Evolutionary conservation across 2,329 filamentous ascomycete species (phyloP), one percentile per base, ranked within the genome.

Genomic region (Knoxdaviesia capensis): DNA sequence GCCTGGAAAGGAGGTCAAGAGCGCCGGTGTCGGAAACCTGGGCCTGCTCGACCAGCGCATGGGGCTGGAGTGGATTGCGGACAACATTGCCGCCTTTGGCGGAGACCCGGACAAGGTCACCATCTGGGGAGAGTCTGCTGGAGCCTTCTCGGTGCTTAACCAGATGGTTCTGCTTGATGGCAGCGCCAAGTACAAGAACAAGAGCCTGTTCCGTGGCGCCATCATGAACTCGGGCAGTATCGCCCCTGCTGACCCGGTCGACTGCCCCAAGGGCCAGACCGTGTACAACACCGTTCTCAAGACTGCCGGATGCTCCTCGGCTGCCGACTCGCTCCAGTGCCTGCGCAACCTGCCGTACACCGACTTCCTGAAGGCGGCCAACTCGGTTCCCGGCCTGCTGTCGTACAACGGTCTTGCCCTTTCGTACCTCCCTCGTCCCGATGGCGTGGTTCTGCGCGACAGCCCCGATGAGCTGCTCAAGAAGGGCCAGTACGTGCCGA

Each of bases 101-200:
- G 77, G 77, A 3, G 75, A 81, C 49, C 71, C 75, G 0, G 57
- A 60, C 4, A 73, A 71, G 47, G 74, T 80, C 5, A 79, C 74
- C 0, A 71, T 80, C 41, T 78, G 70, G 68, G 76, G 77, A 4
- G 69, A 79, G 51, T 66, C 62, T 0, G 69, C 71, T 0, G 70
- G 71, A 1, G 56, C 65, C 1, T 76, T 79, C 42, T 77, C 72
- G 0, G 72, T 75, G 1, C 63, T 71, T 39, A 67, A 77, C 47
- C 77, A 80, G 40, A 74, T 76, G 61, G 54, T 66, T 3, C 54
- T 79, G 37, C 75, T 77, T 47, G 64, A 68, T 39, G 77, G 77
- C 0, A 60, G 80, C 51, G 63, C 69, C 50, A 71, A 60, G 1
- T 78, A 80, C 57, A 77, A 78, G 2, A 72, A 69, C 28, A 68